Conservation (phyloP, 2,329 filamentous ascomycete species). For the Chaetomium olivaceum region DNA sequence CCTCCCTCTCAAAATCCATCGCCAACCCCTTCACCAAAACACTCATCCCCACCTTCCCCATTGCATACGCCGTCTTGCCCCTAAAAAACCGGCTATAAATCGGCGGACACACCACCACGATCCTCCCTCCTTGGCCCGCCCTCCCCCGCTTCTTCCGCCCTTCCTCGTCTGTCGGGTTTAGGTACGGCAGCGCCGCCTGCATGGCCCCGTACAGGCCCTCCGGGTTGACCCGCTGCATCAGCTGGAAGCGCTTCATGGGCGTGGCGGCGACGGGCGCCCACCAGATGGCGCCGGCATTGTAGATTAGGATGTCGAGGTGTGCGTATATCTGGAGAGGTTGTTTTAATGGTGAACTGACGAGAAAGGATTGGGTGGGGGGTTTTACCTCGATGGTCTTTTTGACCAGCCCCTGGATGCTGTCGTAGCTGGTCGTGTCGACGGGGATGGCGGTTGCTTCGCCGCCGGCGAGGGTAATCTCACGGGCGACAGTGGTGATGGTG, state of each 20-base stretch:
- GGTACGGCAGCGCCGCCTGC: slow-evolving; percentile 68
- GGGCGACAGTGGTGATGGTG: slow-evolving; percentile 77
- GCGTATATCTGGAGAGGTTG: slow-evolving; percentile 49
- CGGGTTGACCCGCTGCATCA: slow-evolving; percentile 74
- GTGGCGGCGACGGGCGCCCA: slow-evolving; percentile 75
- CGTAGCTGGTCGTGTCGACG: slow-evolving; percentile 68
- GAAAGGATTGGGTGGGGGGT: neutral
- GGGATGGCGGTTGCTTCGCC: slow-evolving; percentile 65
- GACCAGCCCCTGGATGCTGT: slow-evolving; percentile 62
- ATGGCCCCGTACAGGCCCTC: slow-evolving; percentile 74
- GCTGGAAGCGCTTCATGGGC: slow-evolving; percentile 72
- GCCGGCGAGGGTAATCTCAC: slow-evolving; percentile 68
- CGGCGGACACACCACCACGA: slow-evolving; percentile 79
- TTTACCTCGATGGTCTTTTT: slow-evolving; percentile 49
- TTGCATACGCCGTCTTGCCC: slow-evolving; percentile 82
- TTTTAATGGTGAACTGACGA: neutral
- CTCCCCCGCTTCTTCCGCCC: slow-evolving; percentile 22
- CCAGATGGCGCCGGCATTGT: slow-evolving; percentile 85
- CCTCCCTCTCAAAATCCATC: slow-evolving; percentile 75
- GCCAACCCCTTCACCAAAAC: slow-evolving; percentile 78
- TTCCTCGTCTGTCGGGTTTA: slow-evolving; percentile 42
- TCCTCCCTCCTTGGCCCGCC: slow-evolving; percentile 48
- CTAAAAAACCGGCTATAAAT: slow-evolving; percentile 84
- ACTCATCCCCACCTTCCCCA: slow-evolving; percentile 78
- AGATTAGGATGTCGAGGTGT: slow-evolving; percentile 72